A percentile compares a stretch with the other conserved stretches of the same genome.
Evolutionary conservation across 768 basidiomycete genomes (phyloP).

Genomic region (Mycena chlorophos): DNA sequence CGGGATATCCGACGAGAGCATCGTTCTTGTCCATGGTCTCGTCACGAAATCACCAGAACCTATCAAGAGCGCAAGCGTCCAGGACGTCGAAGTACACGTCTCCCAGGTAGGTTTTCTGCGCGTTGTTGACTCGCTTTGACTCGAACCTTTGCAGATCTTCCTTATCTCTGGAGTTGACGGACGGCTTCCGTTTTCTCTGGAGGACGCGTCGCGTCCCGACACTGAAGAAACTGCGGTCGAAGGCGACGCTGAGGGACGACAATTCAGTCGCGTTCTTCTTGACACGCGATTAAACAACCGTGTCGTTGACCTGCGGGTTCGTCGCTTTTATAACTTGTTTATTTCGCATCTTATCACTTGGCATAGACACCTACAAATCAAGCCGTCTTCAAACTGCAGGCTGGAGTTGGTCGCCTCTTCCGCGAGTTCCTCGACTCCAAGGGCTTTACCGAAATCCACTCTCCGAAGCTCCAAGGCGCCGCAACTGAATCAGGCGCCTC

Average conservation of each 20-base stretch:
- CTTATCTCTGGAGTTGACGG: slow-evolving; percentile 78
- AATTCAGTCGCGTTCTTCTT: slow-evolving; percentile 80
- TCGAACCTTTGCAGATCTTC: slow-evolving; percentile 63
- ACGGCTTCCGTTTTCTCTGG: slow-evolving; percentile 86
- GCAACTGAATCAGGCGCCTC: slow-evolving; percentile 96
- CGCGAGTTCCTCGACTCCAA: slow-evolving; percentile 71
- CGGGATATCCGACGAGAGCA: slow-evolving; percentile 77
- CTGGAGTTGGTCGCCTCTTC: slow-evolving; percentile 87
- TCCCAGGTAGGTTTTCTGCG: slow-evolving; percentile 57
- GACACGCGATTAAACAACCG: slow-evolving; percentile 95
- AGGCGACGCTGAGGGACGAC: slow-evolving; percentile 39
- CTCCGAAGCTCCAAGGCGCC: slow-evolving; percentile 94
- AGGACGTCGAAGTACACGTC: slow-evolving; percentile 85
- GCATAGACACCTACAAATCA: slow-evolving; percentile 89
- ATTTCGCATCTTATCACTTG: slow-evolving; percentile 1
- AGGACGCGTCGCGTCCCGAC: slow-evolving; percentile 88
- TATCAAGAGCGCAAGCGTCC: slow-evolving; percentile 90
- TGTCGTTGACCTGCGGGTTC: slow-evolving; percentile 87
- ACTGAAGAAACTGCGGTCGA: slow-evolving; percentile 58
- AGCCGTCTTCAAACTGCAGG: slow-evolving; percentile 90
- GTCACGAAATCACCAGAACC: slow-evolving; percentile 76
- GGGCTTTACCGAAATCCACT: slow-evolving; percentile 93
- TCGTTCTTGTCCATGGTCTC: slow-evolving; percentile 85
- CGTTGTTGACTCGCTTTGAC: slow-evolving; percentile 2
- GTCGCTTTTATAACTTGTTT: slow-evolving; percentile 27